A percentile compares a stretch with the other conserved stretches of the same genome.
Conservation (phyloP, 441 rosid species). For the Pelargonium fulgidum region DNA sequence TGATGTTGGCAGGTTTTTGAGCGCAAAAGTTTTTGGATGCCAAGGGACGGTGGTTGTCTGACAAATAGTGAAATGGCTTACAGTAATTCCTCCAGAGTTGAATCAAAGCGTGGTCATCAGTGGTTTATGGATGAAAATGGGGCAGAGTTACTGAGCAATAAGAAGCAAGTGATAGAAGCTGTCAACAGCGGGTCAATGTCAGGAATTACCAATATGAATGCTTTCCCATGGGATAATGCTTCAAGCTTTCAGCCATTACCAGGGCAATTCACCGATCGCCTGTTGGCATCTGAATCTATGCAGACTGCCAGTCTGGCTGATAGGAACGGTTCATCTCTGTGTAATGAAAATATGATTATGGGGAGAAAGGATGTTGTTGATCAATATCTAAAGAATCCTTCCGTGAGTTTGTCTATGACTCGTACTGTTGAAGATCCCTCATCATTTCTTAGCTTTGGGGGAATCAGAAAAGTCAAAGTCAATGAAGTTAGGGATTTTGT, state of each 20-base stretch:
- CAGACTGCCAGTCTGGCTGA: conserved; percentile 44
- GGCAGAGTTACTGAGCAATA: conserved; percentile 45
- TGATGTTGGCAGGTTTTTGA: conserved; percentile 38
- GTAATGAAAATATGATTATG: conserved; percentile 31
- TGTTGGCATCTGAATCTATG: conserved; percentile 43
- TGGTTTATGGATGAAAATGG: conserved; percentile 50
- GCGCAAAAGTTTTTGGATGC: conserved; percentile 52
- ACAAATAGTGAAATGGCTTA: conserved; percentile 41
- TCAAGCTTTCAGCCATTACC: conserved; percentile 45
- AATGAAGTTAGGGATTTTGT: conserved; percentile 49
- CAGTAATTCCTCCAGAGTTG: conserved; percentile 38
- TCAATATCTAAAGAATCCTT: conserved; percentile 38
- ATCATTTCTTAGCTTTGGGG: conserved; percentile 40
- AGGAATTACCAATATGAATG: conserved; percentile 28
- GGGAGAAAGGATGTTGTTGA: conserved; percentile 35
- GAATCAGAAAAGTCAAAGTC: conserved; percentile 50
- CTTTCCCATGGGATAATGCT: conserved; percentile 45
- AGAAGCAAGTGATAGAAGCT: conserved; percentile 52
- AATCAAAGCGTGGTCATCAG: conserved; percentile 49
- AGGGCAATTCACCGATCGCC: conserved; percentile 40
- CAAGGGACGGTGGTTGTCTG: conserved; percentile 37
- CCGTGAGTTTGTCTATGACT: conserved; percentile 51
- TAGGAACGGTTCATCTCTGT: conserved; percentile 37
- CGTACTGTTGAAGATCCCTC: conserved; percentile 44
- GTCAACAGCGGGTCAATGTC: conserved; percentile 30